Percentiles rank a stretch among this genome's conserved stretches.
phyloP scores from a whole-genome alignment of 306 rosid genomes.

The Gastrolobium villosum region DNA sequence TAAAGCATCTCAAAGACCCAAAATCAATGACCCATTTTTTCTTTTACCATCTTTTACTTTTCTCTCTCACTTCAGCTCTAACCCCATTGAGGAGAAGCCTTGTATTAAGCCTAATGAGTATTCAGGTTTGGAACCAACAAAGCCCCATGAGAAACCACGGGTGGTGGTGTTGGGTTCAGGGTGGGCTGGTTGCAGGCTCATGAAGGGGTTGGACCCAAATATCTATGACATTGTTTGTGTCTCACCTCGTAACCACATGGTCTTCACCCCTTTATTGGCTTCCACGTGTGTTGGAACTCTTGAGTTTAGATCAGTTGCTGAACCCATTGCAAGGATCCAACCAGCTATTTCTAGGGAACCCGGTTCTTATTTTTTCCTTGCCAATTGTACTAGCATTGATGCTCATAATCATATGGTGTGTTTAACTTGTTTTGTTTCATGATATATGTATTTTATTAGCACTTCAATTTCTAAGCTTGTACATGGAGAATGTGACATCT shows the following conservation, averaged over 20 bases:
- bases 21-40: constrained; percentile 49
- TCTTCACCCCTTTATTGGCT: constrained; percentile 90
- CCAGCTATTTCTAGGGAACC: constrained; percentile 88
- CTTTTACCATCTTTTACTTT: constrained; percentile 47
- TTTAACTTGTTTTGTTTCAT: not conserved
- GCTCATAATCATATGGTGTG: constrained; percentile 62
- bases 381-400: constrained; percentile 71
- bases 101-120: constrained; percentile 40
- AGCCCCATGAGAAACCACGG: constrained; percentile 77
- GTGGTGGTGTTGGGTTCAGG: constrained; percentile 91
- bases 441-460: not conserved
- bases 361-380: constrained; percentile 92
- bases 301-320: constrained; percentile 95
- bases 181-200: constrained; percentile 89
- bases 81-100: constrained; percentile 46
- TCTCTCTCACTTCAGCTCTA: constrained; percentile 59
- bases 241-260: constrained; percentile 96
- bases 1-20: constrained; percentile 49
- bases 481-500: not conserved
- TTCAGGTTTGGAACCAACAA: constrained; percentile 68
- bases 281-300: constrained; percentile 96
- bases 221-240: constrained; percentile 88
- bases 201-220: constrained; percentile 78
- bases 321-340: constrained; percentile 89
- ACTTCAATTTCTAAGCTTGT: not conserved